Base-by-base conservation (phyloP, 371 early-diverging fungal genomes). In the Apophysomyces variabilis region DNA sequence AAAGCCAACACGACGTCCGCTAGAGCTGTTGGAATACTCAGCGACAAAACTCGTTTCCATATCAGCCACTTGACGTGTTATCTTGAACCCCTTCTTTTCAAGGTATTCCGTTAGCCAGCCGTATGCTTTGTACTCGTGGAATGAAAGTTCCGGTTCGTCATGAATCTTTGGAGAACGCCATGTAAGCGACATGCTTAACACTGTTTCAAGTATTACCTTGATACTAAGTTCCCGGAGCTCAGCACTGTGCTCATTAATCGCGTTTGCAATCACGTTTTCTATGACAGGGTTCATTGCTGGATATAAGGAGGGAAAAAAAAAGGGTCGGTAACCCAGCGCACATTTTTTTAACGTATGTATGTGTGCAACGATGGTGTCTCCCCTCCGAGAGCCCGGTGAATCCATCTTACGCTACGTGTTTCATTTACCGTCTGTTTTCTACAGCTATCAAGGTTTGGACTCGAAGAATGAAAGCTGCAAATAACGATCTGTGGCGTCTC, bases 41-140 rank as follows among this genome's bases (percentile, higher is more conserved):
- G 90, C 88, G 5, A 86, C 72, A 66, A 91, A 91, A 0, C 88
- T 86, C 0, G 91, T 91, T 38, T 82, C 76, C 38, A 91, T 74
- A 3, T 78, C 85, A 61, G 76, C 86, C 4, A 81, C 88, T 1
- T 76, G 71, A 13, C 79, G 81, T 21, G 79, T 80, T 8, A 89
- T 78, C 8, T 73, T 65, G 69, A 88, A 89, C 1, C 88, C 90
- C 26, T 83, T 68, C 6, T 64, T 50, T 58, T 86, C 83, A 14
- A 91, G 70, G 61, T 83, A 90, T n/a, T 83, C 76, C 5, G 85
- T 82, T 67, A 91, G 72, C 14, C 78, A 57, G 8, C 72, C 58
- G 62, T 76, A 78, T 0, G 90, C 88, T 46, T 76, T 66, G 59
- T 72, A 73, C 60, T 91, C 91, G 36, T 84, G 66, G 60, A 83